Evolutionary conservation across 2,329 filamentous ascomycete genomes (phyloP), one percentile per base, ranked within the genome.

Genomic region (Paradendryphiella salina): DNA sequence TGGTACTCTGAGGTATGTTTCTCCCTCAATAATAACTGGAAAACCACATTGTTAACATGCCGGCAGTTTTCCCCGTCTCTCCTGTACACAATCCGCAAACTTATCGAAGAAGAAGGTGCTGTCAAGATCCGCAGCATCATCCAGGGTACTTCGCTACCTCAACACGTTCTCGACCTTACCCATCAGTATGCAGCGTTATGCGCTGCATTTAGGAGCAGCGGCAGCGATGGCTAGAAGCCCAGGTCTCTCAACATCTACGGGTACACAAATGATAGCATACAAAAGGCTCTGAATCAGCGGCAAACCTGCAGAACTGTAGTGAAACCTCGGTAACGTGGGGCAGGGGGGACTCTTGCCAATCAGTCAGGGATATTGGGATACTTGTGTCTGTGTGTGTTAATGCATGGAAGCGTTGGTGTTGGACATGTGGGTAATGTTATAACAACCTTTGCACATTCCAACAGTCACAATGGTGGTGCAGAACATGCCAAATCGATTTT

Each of bases 81-180:
- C 35, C 82, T 99, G 46, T 90, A 86, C 73, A 87, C 89, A 3
- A 89, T 97, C 66, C 87, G 94, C 56, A 91, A 89, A 60, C 80
- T 99, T 60, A 99, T 99, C 69, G 94, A 97, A 75, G 92, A 96
- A 61, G 94, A 99, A 75, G 94, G 94, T 51, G 93, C 93, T 1
- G 90, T 99, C 73, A 99, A 99, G 77, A 89, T 99, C 46, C 84
- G 94, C 69, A 96, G 91, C 73, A 96, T 99, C 69, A 91, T 99
- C 46, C 94, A 99, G 75, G 91, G 93, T 1, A 97, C 93, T 2
- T 96, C 89, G 72, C 77, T 99, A 56, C 92, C 93, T 9, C 94
- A 97, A 75, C 86, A 89, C 52, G 92, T 99, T 32, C 81, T 97
- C 46, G 93, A 97, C 71, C 78, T 99, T 52, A 97, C 94, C 20